phyloP scores from a whole-genome alignment of 352 stramenopile species.

The Phytophthora tubulina region DNA sequence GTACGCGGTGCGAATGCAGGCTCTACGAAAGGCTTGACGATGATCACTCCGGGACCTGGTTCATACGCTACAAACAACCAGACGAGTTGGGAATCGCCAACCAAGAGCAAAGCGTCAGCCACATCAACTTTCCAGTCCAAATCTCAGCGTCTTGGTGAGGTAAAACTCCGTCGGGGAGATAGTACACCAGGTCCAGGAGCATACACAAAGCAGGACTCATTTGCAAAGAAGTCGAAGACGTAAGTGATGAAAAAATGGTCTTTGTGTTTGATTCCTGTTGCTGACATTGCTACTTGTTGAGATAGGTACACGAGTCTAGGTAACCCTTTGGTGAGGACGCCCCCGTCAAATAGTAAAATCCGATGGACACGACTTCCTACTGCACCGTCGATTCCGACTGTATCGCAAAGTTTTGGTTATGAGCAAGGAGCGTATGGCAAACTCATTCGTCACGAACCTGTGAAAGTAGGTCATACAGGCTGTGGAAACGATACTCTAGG shows the following conservation, averaged over 20 bases:
- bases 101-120: constrained; percentile 58
- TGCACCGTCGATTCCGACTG: constrained; percentile 76
- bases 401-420: constrained; percentile 83
- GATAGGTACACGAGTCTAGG: constrained; percentile 40
- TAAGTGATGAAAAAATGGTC: constrained; percentile 11
- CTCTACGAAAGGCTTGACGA: constrained; percentile 39
- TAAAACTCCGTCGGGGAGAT: constrained; percentile 36
- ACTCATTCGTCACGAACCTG: constrained; percentile 74
- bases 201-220: constrained; percentile 64
- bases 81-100: constrained; percentile 65
- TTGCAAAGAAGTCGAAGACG: constrained; percentile 60
- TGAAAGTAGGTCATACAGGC: constrained; percentile 61
- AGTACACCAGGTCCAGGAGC: constrained; percentile 69
- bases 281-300: background rate
- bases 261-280: background rate
- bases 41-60: constrained; percentile 71
- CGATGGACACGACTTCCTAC: constrained; percentile 77
- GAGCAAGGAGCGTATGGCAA: constrained; percentile 79
- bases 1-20: constrained; percentile 52
- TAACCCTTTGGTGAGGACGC: constrained; percentile 40
- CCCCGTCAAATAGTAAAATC: constrained; percentile 55
- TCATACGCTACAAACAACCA: constrained; percentile 56
- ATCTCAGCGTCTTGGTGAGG: constrained; percentile 51
- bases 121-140: constrained; percentile 59
- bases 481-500: constrained; percentile 67